Base-by-base conservation (phyloP, 2,329 filamentous ascomycete species). In the Magnaporthiopsis rhizophila region DNA sequence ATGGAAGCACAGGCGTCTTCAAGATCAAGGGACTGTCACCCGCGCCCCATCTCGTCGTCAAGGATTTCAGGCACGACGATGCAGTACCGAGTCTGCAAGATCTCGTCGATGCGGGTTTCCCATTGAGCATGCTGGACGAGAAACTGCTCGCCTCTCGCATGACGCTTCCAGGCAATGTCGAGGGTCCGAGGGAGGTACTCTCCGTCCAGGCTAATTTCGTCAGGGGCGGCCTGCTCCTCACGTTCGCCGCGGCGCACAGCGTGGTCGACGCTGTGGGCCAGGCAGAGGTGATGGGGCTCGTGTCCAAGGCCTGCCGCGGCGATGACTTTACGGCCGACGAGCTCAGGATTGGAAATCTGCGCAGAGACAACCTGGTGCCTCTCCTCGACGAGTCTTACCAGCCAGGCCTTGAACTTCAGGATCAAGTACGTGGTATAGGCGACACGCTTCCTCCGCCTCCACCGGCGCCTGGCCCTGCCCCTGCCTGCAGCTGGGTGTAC, bases 101-200 rank as follows among this genome's bases (percentile, higher is more conserved):
- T 0, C 68, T 84, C 24, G 68, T 71, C 50, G 62, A 69, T 11
- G 74, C 76, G 0, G 67, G 72, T 0, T 84, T 79, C 38, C 81
- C 83, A 0, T 75, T 82, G 64, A 68, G 68, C 36, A 79, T 84
- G 77, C 72, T 86, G 6, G 77, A 82, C 60, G 81, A 81, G 67
- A 68, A 69, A 24, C 53, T 75, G 8, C 68, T 83, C 64, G 76
- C 77, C 1, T 77, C 80, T 0, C 71, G 73, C 24, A 76, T 72
- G 8, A 81, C 79, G 0, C 65, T 83, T 50, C 61, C 30, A 24
- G 13, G 26, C 21, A 32, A 36, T 38, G 1, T 71, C 71, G 11
- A 58, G 70, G 69, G 71, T 62, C 58, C 67, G 2, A 62, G n/a
- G 24, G 77, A 77, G 3, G 81, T 84, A 0, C 70, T 85, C 58